phyloP scores from a whole-genome alignment of 2,329 filamentous ascomycete genomes.

The Plenodomus lindquistii region DNA sequence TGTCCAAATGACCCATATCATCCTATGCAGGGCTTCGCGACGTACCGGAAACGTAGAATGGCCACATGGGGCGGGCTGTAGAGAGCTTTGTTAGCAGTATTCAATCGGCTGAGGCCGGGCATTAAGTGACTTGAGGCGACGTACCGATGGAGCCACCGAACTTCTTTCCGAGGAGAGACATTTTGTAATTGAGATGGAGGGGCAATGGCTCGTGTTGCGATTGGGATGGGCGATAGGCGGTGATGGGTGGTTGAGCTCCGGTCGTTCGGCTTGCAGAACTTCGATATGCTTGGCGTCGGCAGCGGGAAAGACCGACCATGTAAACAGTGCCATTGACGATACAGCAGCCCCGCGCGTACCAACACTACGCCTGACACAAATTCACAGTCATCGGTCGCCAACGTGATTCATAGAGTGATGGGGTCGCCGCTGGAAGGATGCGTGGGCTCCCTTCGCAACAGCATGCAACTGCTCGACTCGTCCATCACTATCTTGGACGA shows the following conservation, averaged over 20 bases:
- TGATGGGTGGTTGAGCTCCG: conserved; percentile 23
- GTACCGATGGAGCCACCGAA: conserved; percentile 55
- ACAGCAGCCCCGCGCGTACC: conserved; percentile 20
- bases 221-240: conserved; percentile 37
- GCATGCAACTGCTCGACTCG: conserved; percentile 64
- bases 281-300: conserved; percentile 35
- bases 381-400: conserved; percentile 12
- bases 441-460: conserved; percentile 63
- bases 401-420: neutral
- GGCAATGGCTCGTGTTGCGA: conserved; percentile 34
- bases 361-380: neutral
- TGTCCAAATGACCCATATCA: neutral
- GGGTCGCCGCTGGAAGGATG: conserved; percentile 59
- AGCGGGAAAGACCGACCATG: conserved; percentile 24
- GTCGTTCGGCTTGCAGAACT: conserved; percentile 22
- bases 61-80: conserved; percentile 84
- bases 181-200: conserved; percentile 39
- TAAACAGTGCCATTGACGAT: conserved; percentile 12
- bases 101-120: neutral
- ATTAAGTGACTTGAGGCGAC: conserved; percentile 24
- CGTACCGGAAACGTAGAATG: conserved; percentile 95
- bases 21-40: conserved; percentile 24
- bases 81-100: neutral
- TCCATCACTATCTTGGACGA: conserved; percentile 65
- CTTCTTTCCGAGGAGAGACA: conserved; percentile 57